Base-by-base conservation (phyloP, 768 basidiomycete genomes). In the Vishniacozyma victoriae region DNA sequence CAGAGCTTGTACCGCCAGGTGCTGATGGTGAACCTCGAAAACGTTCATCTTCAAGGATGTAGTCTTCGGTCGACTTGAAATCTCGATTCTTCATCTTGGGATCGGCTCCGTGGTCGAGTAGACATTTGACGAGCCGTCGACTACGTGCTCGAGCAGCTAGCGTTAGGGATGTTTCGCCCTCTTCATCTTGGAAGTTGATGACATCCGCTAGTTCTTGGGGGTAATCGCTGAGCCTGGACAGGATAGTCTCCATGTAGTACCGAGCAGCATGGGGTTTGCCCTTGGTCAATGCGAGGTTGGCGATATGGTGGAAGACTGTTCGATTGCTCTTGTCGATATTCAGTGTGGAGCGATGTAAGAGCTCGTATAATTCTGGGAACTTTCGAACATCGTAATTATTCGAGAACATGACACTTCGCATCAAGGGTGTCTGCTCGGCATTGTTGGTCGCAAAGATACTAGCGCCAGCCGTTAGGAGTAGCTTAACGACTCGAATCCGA, bases 301-400 rank as follows among this genome's bases (percentile, higher is more conserved):
- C 87, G 51, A 96, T 86, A 67, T 99, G 92, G 70, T 99, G 95
- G 67, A 99, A 97, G 11, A 97, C 86, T 25, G 93, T 97, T 12
- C 93, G 86, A 67, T 97, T 96, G 67, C 83, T 85, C 70, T 91
- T 87, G 77, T 99, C 95, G 73, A 99, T 97, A 70, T 99, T 96
- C 62, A 97, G 84, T 0, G 93, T 96, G 15, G 92, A 93, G n/a
- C 90, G 85, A 64, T 97, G 95, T 27, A 99, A 74, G 13, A 99
- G 80, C 69, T 97, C 92, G 73, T 95, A 96, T 15, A 99, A 77
- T 71, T 97, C 93, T 2, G 91, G 89, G 62, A 99, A 99, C 72
- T 99, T 99, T 58, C 95, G 87, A 39, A 97, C 86, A 72, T 99
- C 95, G 69, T 99, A 99, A 71, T 97, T 99, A 73, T 99, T 99